Percentiles rank a stretch among this genome's conserved stretches.
These are phyloP conservation scores for Lentinula sp. DNA, from an alignment of 768 basidiomycete genomes.

Conservation along the genomic window DNA sequence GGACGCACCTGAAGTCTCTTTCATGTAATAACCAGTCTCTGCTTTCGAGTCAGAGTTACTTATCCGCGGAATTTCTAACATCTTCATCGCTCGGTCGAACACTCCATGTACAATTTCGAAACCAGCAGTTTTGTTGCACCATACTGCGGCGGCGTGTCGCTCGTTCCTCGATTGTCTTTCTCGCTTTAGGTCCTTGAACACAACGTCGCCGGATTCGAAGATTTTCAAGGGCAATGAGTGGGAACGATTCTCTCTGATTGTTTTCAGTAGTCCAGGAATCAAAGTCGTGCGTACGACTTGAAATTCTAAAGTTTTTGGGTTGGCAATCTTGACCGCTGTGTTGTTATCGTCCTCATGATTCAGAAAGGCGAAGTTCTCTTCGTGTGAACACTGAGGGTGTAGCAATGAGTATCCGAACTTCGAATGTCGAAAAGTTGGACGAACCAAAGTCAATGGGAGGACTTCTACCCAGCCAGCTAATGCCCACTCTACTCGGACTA, in stretches of 20 bases:
- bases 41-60: conserved; percentile 47
- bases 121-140: conserved; percentile 95
- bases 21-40: conserved; percentile 84
- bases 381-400: conserved; percentile 80
- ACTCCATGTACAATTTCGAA: conserved; percentile 96
- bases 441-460: conserved; percentile 85
- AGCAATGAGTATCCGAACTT: neutral
- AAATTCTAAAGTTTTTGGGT: conserved; percentile 97
- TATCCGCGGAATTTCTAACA: conserved; percentile 87
- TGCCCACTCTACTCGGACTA: conserved; percentile 87
- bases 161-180: conserved; percentile 88
- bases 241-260: conserved; percentile 92
- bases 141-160: conserved; percentile 83
- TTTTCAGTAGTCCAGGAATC: conserved; percentile 93
- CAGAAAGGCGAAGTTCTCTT: conserved; percentile 95
- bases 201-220: conserved; percentile 92
- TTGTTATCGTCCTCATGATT: conserved; percentile 81
- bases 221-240: conserved; percentile 88
- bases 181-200: conserved; percentile 71
- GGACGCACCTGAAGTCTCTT: conserved; percentile 73
- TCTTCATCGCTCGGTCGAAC: conserved; percentile 92
- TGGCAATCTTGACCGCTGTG: conserved; percentile 85
- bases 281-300: conserved; percentile 97
- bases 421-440: conserved; percentile 18
- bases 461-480: conserved; percentile 96